Evolutionary conservation across 805 yeast species (phyloP), one percentile per base, ranked within the genome.

Genomic region (Candida arabinofermentans): DNA sequence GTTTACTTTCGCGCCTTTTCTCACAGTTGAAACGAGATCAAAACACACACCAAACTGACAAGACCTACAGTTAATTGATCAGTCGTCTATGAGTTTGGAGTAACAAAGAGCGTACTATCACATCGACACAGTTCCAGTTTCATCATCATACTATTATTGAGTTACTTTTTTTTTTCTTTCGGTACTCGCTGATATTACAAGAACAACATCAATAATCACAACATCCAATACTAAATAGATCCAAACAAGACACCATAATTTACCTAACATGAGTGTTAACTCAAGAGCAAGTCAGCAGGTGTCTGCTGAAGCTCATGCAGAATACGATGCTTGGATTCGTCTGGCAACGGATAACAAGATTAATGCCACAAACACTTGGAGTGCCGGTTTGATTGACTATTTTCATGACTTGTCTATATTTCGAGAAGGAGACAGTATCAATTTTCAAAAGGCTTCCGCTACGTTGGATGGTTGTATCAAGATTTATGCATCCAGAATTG

Each of bases 391-490:
- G 54, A 90, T 90, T 55, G 97, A 90, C 61, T 90, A 89, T 62
- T 90, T 90, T 58, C 85, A 89, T 55, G 96, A 87, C 55, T 70
- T 88, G 63, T 75, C 85, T 22, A 74, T 87, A 23, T 70, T 86
- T 35, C 74, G 77, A 50, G 95, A 83, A 40, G 83, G 88, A 5
- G 88, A 83, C 42, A 74, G 79, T 31, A 86, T 90, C 54, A 88
- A 89, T 60, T 90, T 91, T 61, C 96, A 87, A 59, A 79, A 82
- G 51, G 98, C 97, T 0, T 80, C 93, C 0, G 88, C 95, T 3
- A 87, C 97, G 1, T 67, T 91, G 18, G 97, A 90, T 55, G 97
- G 97, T 0, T 90, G 97, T 69, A 91, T 90, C 26, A 89, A 89
- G 65, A 87, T 91, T 40, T 91, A 91, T 59, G 79, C 90, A 10